These are phyloP conservation scores for Candida golubevii DNA, from an alignment of 805 yeast species.

Conservation along the genomic window DNA sequence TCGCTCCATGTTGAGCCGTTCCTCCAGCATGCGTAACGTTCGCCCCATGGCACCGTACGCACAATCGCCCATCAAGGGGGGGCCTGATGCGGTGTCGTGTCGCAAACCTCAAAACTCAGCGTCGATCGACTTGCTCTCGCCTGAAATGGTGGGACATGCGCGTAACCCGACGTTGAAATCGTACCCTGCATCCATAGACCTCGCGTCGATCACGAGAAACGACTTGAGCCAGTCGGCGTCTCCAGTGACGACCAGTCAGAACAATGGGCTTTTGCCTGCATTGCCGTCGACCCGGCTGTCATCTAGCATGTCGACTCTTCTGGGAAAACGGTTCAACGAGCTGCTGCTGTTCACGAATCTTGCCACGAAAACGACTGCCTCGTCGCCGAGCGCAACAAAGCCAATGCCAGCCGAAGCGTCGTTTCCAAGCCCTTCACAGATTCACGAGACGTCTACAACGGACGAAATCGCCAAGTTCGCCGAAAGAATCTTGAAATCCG, in stretches of 20 bases:
- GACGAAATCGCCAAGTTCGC: conserved; percentile 20
- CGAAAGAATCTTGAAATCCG: conserved; percentile 18
- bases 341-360: conserved; percentile 3
- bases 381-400: conserved; percentile 1
- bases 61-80: not conserved
- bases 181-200: conserved; percentile 48
- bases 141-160: conserved; percentile 12
- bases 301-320: not conserved
- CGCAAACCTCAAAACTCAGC: not conserved
- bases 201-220: conserved; percentile 48
- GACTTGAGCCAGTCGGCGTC: conserved; percentile 12
- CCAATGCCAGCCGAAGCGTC: not conserved
- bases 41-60: not conserved
- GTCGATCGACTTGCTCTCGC: conserved; percentile 16
- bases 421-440: conserved; percentile 15
- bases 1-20: conserved; percentile 6
- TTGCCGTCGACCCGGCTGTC: conserved; percentile 5
- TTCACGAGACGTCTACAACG: conserved; percentile 18
- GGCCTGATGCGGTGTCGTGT: not conserved
- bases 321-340: not conserved
- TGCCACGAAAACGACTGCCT: not conserved
- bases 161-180: conserved; percentile 28
- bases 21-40: conserved; percentile 12
- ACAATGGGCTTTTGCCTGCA: conserved; percentile 6
- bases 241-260: not conserved